These are phyloP conservation scores for Penicillium desertorum DNA, from an alignment of 495 filamentous ascomycete genomes.

Conservation along the genomic window DNA sequence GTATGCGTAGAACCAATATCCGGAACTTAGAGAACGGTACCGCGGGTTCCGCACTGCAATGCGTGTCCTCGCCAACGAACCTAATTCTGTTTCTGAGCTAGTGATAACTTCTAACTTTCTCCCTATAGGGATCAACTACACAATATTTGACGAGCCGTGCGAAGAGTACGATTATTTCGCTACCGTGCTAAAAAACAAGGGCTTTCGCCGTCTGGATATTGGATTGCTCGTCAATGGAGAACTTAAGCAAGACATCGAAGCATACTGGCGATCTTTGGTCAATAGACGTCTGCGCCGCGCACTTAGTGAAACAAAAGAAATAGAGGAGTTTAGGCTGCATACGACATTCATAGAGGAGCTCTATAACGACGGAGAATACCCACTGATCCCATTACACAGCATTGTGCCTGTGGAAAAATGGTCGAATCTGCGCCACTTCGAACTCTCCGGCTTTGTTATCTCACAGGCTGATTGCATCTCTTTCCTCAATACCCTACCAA, in stretches of 20 bases:
- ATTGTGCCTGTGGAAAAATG: slow-evolving; percentile 26
- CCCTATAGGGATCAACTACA: slow-evolving; percentile 19
- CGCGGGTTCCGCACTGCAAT: slow-evolving; percentile 22
- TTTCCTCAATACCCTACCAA: slow-evolving; percentile 18
- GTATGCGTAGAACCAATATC: slow-evolving; percentile 1
- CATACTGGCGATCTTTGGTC: slow-evolving; percentile 15
- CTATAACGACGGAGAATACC: neutral
- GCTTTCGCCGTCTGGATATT: slow-evolving; percentile 14
- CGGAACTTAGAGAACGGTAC: slow-evolving; percentile 15
- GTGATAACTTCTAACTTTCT: slow-evolving; percentile 15
- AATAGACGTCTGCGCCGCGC: slow-evolving; percentile 11
- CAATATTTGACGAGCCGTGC: slow-evolving; percentile 19
- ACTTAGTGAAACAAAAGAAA: slow-evolving; percentile 13
- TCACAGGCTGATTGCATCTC: slow-evolving; percentile 19
- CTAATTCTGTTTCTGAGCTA: slow-evolving; percentile 17
- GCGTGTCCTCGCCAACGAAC: slow-evolving; percentile 16
- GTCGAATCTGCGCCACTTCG: slow-evolving; percentile 28
- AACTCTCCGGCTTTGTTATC: slow-evolving; percentile 25
- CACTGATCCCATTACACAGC: slow-evolving; percentile 15
- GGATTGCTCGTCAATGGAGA: slow-evolving; percentile 7
- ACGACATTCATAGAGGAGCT: slow-evolving; percentile 2
- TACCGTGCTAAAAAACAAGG: slow-evolving; percentile 3
- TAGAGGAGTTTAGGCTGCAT: slow-evolving; percentile 16
- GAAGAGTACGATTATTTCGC: slow-evolving; percentile 11
- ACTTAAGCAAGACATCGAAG: neutral